Percentiles rank a stretch among this genome's conserved stretches.
These are phyloP conservation scores for Cydonia oblonga DNA, from an alignment of 331 rosid genomes.

Conservation along the genomic window DNA sequence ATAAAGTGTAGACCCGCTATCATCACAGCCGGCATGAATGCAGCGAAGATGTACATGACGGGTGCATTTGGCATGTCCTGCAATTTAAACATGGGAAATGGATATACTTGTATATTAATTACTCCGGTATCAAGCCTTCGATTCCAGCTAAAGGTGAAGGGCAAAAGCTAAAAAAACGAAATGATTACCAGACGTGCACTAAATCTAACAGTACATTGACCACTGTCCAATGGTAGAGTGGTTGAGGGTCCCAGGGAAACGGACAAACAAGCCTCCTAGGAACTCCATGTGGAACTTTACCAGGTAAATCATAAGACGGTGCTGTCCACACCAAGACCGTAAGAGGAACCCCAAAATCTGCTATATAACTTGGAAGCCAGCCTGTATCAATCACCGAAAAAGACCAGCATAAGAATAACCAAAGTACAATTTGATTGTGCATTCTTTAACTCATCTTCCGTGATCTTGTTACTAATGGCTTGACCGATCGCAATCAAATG, in stretches of 20 bases:
- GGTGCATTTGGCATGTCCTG: conserved; percentile 75
- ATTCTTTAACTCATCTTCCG: no score
- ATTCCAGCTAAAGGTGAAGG: background rate
- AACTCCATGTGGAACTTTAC: conserved; percentile 42
- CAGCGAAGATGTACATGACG: conserved; percentile 33
- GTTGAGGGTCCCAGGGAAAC: conserved; percentile 59
- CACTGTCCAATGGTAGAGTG: conserved; percentile 81
- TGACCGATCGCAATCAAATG: no score
- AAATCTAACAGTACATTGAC: conserved; percentile 32
- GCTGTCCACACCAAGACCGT: conserved; percentile 78
- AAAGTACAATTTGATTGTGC: no score
- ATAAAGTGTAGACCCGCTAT: conserved; percentile 76
- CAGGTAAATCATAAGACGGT: conserved; percentile 48
- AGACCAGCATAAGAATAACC: background rate
- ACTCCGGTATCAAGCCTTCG: background rate
- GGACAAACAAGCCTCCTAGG: conserved; percentile 76
- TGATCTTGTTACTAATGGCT: no score
- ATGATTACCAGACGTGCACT: background rate
- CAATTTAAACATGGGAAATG: conserved; percentile 11
- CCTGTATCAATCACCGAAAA: conserved; percentile 30
- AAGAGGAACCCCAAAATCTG: conserved; percentile 76
- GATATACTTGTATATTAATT: no score
- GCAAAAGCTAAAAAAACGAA: background rate
- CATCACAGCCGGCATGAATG: conserved; percentile 63
- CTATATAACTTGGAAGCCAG: conserved; percentile 44